Base-by-base conservation (phyloP, 208 protist genomes). In the Trypanosoma theileri region DNA sequence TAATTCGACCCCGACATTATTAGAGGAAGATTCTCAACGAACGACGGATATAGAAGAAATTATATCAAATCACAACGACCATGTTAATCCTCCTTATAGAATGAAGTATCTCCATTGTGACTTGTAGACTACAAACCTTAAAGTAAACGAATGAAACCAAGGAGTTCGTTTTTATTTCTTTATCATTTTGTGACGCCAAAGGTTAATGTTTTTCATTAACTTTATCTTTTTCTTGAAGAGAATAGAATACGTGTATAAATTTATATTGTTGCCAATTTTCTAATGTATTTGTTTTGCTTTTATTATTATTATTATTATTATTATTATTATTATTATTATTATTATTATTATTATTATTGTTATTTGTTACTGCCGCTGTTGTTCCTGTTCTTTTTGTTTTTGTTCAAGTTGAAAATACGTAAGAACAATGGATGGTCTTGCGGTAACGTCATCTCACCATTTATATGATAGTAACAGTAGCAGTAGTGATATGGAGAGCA, bases 41-140 rank as follows among this genome's bases (percentile, higher is more conserved):
- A 57, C 46, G 21, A 45, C 41, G 12, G 46, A 57, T 0, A 17
- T 66, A 14, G 61, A 57, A 35, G 50, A 46, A 40, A 6, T 59
- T 10, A 26, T 60, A 12, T 40, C 53, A 19, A 19, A 10, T 22
- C 1, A 22, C 26, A 46, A 26, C 7, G n/a, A 40, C 12, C 3
- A 57, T n/a, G 10, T 3, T 24, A 28, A 31, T 52, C 28, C 26
- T n/a, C 46, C 40, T 22, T n/a, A 56, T 57, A 55, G 24, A 66
- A 66, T 46, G 19, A 46, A 66, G 21, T 66, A 66, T 26, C 48
- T 48, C 24, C 61, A 66, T 55, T 57, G 1, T 46, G 48, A 44
- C 26, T 54, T 66, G 26, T 57, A 66, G 50, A 35, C 44, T 1
- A 19, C 26, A 8, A 40, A 13, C 11, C 13, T 21, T 12, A 57